Conservation (phyloP, 2,329 filamentous ascomycete genomes). For the Neonectria neomacrospora region DNA sequence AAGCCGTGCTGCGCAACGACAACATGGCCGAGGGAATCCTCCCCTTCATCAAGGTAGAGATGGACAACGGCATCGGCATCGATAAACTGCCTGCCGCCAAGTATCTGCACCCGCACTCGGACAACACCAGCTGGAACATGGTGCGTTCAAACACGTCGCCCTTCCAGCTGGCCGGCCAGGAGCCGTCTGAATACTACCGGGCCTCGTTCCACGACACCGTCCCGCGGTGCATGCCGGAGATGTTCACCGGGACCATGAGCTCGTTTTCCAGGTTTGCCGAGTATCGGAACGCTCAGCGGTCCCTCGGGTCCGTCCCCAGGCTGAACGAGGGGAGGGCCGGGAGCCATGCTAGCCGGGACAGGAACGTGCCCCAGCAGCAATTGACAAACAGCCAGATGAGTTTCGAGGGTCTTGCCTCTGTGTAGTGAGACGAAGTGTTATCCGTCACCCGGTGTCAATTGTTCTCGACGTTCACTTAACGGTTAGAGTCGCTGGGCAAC, state of each 20-base stretch:
- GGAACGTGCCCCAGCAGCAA: not conserved
- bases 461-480: not conserved
- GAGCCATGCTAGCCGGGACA: not conserved
- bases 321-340: not conserved
- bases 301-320: constrained; percentile 10
- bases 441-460: not conserved
- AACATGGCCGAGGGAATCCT: constrained; percentile 9
- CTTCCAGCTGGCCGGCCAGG: constrained; percentile 11
- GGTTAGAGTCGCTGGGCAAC: too few relatives aligned
- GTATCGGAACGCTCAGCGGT: constrained; percentile 22
- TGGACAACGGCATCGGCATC: too few relatives aligned
- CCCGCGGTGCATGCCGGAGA: constrained; percentile 24
- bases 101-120: constrained; percentile 20
- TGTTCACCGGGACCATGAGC: not conserved
- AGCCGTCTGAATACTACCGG: constrained; percentile 18
- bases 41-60: constrained; percentile 1
- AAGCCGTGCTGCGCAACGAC: constrained; percentile 4
- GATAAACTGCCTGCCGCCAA: constrained; percentile 20
- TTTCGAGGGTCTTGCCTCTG: constrained; percentile 1
- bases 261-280: constrained; percentile 13
- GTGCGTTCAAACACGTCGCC: constrained; percentile 17
- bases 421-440: not conserved
- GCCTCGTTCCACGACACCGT: constrained; percentile 18
- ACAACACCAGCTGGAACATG: constrained; percentile 27
- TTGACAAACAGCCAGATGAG: not conserved